Conservation (phyloP, 106 monocot species). For the Dactylorhiza incarnata region DNA sequence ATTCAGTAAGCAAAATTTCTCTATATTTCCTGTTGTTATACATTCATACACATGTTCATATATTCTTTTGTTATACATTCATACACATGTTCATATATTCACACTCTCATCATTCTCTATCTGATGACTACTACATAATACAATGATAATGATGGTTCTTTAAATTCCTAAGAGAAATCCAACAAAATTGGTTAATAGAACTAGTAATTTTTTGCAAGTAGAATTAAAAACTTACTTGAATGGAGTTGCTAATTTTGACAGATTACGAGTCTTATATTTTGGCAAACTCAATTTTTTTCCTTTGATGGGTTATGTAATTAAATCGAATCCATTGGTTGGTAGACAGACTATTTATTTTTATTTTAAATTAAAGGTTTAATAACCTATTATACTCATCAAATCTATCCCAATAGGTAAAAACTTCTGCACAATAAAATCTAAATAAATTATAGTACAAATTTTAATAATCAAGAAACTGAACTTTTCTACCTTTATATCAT, state of each 20-base stretch:
- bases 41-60: neutral
- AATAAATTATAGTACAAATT: neutral
- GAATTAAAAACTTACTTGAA: no score
- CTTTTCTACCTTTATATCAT: neutral
- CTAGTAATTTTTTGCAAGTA: no score
- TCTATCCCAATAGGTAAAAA: neutral
- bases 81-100: neutral
- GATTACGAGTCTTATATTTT: no score
- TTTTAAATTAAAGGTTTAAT: neutral
- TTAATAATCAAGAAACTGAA: neutral
- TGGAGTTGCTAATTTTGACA: no score
- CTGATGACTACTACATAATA: neutral
- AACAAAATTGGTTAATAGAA: no score
- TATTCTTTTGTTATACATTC: neutral
- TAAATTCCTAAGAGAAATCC: no score
- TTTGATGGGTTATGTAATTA: neutral
- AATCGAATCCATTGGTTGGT: neutral
- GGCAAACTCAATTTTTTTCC: neutral
- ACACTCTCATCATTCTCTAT: neutral
- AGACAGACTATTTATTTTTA: neutral
- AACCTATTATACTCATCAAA: neutral
- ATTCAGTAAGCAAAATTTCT: constrained; percentile 54
- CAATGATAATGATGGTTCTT: no score
- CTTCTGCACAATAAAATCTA: neutral
- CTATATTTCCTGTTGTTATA: neutral